Percentiles rank a stretch among this genome's conserved stretches.
phyloP scores from a whole-genome alignment of 2,329 filamentous ascomycete species.

The Claviceps digitariae region DNA sequence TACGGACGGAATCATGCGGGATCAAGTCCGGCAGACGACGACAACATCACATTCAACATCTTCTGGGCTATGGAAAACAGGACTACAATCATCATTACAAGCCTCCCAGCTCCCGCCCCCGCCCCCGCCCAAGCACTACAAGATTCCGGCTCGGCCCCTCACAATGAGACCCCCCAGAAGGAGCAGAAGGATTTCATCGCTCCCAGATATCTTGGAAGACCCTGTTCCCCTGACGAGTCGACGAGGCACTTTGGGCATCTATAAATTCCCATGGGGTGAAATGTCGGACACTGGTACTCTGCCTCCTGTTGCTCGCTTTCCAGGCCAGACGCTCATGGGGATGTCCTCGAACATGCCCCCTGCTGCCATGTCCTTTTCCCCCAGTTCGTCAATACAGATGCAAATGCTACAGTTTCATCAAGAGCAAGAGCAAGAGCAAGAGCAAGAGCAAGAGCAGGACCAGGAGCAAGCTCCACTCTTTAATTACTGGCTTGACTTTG shows the following conservation, averaged over 20 bases:
- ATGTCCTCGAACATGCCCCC: constrained; percentile 38
- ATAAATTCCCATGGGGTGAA: constrained; percentile 54
- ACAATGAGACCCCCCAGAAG: constrained; percentile 41
- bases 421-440: constrained; percentile 22
- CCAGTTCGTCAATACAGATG: constrained; percentile 3
- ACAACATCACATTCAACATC: no score
- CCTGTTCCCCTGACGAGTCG: constrained; percentile 45
- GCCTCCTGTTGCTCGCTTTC: constrained; percentile 14
- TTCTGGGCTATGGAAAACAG: no score
- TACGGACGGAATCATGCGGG: not conserved
- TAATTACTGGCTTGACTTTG: constrained; percentile 45
- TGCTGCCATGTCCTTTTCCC: constrained; percentile 1
- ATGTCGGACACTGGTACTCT: constrained; percentile 39
- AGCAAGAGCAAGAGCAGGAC: constrained; percentile 17
- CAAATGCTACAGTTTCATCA: constrained; percentile 2
- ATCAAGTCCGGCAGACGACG: not conserved
- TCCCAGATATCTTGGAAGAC: constrained; percentile 51
- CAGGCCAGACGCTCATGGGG: constrained; percentile 18
- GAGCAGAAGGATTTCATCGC: constrained; percentile 41
- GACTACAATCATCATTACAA: not conserved
- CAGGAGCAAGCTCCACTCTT: constrained; percentile 45
- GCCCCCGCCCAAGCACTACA: constrained; percentile 1
- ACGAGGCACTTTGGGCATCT: constrained; percentile 47
- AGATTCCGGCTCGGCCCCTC: constrained; percentile 26
- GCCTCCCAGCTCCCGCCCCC: not conserved